phyloP scores from a whole-genome alignment of 2,329 filamentous ascomycete genomes.

The Grosmannia clavigera region DNA sequence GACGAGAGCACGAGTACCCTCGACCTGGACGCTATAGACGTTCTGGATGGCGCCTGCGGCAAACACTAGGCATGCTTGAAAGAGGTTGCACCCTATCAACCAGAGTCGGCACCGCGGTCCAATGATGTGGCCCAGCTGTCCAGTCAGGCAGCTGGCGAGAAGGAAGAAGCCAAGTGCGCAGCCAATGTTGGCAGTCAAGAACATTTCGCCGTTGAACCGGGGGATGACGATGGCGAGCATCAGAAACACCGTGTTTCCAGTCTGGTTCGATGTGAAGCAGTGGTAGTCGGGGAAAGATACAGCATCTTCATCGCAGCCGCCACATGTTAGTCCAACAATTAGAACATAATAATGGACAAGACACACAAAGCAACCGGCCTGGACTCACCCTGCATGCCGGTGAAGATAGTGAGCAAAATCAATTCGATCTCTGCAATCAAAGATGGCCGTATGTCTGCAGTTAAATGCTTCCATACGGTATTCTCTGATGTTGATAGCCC shows the following conservation, averaged over 20 bases:
- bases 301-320: slow-evolving; percentile 29
- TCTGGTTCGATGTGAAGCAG: slow-evolving; percentile 53
- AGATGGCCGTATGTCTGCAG: slow-evolving; percentile 23
- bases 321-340: not conserved
- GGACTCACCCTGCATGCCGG: slow-evolving; percentile 33
- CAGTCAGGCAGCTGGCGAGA: slow-evolving; percentile 38
- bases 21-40: slow-evolving; percentile 21
- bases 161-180: slow-evolving; percentile 44
- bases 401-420: slow-evolving; percentile 34
- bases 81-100: slow-evolving; percentile 39
- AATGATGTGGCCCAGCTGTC: slow-evolving; percentile 42
- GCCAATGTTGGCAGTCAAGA: slow-evolving; percentile 41
- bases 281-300: slow-evolving; percentile 48
- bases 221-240: slow-evolving; percentile 37
- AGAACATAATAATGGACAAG: not conserved
- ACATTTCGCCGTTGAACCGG: slow-evolving; percentile 32
- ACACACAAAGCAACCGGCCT: no score
- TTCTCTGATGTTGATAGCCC: not conserved
- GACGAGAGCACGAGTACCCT: slow-evolving; percentile 26
- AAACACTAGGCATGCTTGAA: slow-evolving; percentile 44
- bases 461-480: slow-evolving; percentile 17
- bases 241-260: slow-evolving; percentile 51
- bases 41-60: slow-evolving; percentile 37
- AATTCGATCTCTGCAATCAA: slow-evolving; percentile 32
- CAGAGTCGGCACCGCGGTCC: slow-evolving; percentile 38